phyloP scores from a whole-genome alignment of 2,329 filamentous ascomycete genomes.

The Fusarium sp. region DNA sequence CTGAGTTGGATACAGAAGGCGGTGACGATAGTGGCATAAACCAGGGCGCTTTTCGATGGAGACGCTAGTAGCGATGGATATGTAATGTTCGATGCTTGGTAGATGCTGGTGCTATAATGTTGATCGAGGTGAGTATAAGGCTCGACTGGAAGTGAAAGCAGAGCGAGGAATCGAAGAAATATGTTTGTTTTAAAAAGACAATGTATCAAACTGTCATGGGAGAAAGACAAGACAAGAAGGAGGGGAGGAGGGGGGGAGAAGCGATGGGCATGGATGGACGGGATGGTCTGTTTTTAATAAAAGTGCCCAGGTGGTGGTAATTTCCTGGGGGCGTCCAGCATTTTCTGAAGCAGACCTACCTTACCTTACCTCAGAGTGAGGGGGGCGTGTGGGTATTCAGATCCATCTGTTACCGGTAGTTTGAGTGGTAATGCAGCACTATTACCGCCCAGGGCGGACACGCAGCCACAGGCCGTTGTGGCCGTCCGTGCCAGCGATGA shows the following conservation, averaged over 20 bases:
- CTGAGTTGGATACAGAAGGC: slow-evolving; percentile 34
- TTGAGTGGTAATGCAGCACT: slow-evolving; percentile 20
- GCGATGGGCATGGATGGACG: slow-evolving; percentile 39
- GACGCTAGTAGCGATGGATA: slow-evolving; percentile 22
- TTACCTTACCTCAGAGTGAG: not conserved
- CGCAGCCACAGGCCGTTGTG: slow-evolving; percentile 22
- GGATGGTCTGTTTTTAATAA: slow-evolving; percentile 46
- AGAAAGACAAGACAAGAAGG: slow-evolving; percentile 36
- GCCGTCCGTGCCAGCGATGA: not conserved
- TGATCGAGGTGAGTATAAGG: slow-evolving; percentile 11
- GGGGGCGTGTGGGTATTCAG: slow-evolving; percentile 22
- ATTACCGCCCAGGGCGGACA: slow-evolving; percentile 11
- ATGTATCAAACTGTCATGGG: slow-evolving; percentile 38
- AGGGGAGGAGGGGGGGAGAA: slow-evolving; percentile 41
- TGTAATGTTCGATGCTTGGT: slow-evolving; percentile 8
- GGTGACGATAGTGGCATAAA: slow-evolving; percentile 42
- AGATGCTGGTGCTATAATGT: slow-evolving; percentile 1
- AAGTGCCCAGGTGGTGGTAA: slow-evolving; percentile 38
- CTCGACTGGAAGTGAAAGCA: slow-evolving; percentile 24
- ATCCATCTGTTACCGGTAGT: slow-evolving; percentile 10
- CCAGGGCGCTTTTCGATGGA: slow-evolving; percentile 27
- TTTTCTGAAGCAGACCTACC: slow-evolving; percentile 3
- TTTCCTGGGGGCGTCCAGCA: slow-evolving; percentile 32
- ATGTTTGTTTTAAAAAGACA: slow-evolving; percentile 27
- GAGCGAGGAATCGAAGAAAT: slow-evolving; percentile 20